A percentile compares a stretch with the other conserved stretches of the same genome.
Conservation (phyloP, 2,329 filamentous ascomycete species). For the Berkeleyomyces basicola region DNA sequence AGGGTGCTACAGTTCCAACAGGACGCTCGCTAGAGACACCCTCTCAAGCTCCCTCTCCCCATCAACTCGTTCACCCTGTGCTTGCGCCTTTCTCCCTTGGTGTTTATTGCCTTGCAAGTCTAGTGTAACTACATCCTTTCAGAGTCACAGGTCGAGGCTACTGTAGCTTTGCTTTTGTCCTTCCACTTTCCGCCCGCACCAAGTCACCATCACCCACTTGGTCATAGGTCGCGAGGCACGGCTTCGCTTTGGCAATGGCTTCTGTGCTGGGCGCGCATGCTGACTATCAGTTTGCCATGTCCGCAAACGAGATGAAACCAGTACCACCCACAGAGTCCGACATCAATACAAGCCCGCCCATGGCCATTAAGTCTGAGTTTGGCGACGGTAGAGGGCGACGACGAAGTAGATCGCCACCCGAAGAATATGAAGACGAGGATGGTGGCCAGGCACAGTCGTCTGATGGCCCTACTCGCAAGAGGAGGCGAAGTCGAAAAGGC, state of each 20-base stretch:
- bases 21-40: too few species aligned
- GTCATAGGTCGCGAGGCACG: background rate
- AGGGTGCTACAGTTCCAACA: too few species aligned
- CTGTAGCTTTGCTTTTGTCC: background rate
- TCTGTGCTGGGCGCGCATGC: slow-evolving; percentile 4
- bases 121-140: too few species aligned
- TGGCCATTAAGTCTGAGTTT: slow-evolving; percentile 23
- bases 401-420: slow-evolving; percentile 27
- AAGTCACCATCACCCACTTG: background rate
- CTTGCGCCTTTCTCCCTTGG: too few species aligned
- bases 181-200: background rate
- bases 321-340: background rate
- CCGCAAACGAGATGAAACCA: background rate
- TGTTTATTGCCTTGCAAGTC: too few species aligned
- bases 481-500: slow-evolving; percentile 58
- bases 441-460: slow-evolving; percentile 28
- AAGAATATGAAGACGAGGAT: slow-evolving; percentile 25
- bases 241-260: background rate
- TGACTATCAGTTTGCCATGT: slow-evolving; percentile 2
- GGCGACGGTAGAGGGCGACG: slow-evolving; percentile 25
- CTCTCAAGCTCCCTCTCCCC: too few species aligned
- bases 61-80: too few species aligned
- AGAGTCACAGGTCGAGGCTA: too few species aligned
- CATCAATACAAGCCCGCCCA: slow-evolving; percentile 1
- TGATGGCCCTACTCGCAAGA: slow-evolving; percentile 39